Evolutionary conservation across 805 yeast genomes (phyloP).

Genomic region (Myxozyma kluyveri): DNA sequence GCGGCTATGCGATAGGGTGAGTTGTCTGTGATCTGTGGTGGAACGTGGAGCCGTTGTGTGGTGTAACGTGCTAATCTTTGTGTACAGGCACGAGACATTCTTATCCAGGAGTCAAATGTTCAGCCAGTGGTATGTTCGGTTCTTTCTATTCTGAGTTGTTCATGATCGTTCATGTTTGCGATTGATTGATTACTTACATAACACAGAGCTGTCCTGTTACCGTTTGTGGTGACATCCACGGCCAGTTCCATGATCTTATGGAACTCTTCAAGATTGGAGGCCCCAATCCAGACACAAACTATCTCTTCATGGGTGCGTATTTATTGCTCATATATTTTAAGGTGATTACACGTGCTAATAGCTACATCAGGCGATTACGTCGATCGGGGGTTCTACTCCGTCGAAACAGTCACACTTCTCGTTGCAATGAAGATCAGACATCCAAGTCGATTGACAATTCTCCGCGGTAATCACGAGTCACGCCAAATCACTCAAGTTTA

Average conservation of each 20-base stretch:
- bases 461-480: slow-evolving; percentile 93
- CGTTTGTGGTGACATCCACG: slow-evolving; percentile 89
- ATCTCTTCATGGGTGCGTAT: slow-evolving; percentile 63
- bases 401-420: slow-evolving; percentile 83
- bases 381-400: slow-evolving; percentile 83
- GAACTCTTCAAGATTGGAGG: slow-evolving; percentile 93
- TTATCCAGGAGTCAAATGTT: slow-evolving; percentile 82
- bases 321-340: neutral
- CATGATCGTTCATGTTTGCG: neutral
- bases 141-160: neutral
- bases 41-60: slow-evolving; percentile 40
- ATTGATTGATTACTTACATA: neutral
- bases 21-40: neutral
- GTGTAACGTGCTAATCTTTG: slow-evolving; percentile 44
- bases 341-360: neutral
- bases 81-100: slow-evolving; percentile 62
- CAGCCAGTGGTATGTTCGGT: slow-evolving; percentile 65
- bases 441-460: slow-evolving; percentile 85
- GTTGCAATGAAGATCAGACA: slow-evolving; percentile 91
- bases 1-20: slow-evolving; percentile 74
- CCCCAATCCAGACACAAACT: slow-evolving; percentile 87
- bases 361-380: slow-evolving; percentile 68
- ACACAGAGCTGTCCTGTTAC: slow-evolving; percentile 78
- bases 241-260: slow-evolving; percentile 92
- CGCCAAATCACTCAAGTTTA: slow-evolving; percentile 95